These are phyloP conservation scores for Schwanniomyces etchellsii DNA, from an alignment of 1,139 yeast genomes.

Conservation along the genomic window DNA sequence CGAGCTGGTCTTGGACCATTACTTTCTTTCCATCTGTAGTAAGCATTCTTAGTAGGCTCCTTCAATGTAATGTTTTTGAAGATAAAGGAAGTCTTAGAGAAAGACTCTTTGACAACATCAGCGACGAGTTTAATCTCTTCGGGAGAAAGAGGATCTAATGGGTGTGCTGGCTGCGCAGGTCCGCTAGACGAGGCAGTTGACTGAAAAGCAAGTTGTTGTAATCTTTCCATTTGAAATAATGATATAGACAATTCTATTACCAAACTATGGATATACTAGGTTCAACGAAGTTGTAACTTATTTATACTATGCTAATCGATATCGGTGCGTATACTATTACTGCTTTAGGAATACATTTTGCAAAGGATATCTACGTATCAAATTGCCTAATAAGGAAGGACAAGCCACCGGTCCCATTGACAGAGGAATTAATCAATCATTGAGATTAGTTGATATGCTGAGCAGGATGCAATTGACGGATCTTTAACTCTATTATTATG, in stretches of 20 bases:
- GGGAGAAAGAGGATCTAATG: constrained; percentile 65
- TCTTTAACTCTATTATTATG: constrained; percentile 13
- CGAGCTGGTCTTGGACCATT: constrained; percentile 62
- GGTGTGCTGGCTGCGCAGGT: constrained; percentile 48
- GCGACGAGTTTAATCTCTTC: constrained; percentile 44
- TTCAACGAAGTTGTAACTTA: too few species aligned
- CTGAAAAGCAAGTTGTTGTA: constrained; percentile 60
- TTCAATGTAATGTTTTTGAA: constrained; percentile 68
- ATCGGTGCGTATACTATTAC: too few species aligned
- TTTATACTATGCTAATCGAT: too few species aligned
- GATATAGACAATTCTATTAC: background rate
- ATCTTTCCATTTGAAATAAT: constrained; percentile 50
- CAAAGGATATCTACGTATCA: too few species aligned
- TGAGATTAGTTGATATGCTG: too few species aligned
- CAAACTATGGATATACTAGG: too few species aligned
- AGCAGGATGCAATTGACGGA: too few species aligned
- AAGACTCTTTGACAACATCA: constrained; percentile 21
- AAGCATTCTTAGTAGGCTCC: constrained; percentile 64
- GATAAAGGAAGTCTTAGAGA: constrained; percentile 41
- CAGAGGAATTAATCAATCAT: too few species aligned
- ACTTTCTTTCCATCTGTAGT: constrained; percentile 60
- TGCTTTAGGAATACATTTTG: too few species aligned
- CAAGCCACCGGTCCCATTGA: too few species aligned
- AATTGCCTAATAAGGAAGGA: too few species aligned
- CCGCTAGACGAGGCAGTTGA: constrained; percentile 52